phyloP scores from a whole-genome alignment of 78 protist species.

The Anaeramoeba flamelloides region DNA sequence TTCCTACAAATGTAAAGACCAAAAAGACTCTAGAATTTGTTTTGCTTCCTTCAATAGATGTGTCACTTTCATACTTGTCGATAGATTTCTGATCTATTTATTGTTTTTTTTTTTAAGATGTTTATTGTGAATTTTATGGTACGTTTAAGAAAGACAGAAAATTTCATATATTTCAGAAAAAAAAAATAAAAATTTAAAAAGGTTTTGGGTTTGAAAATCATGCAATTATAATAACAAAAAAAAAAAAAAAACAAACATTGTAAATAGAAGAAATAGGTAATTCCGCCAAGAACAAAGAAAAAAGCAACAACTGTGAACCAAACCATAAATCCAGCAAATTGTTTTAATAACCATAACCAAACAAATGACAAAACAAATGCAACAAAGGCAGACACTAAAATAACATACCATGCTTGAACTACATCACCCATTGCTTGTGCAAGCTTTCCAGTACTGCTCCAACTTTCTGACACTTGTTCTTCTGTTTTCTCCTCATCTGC shows the following conservation, averaged over 20 bases:
- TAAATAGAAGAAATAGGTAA: background rate
- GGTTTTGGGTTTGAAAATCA: too few relatives aligned
- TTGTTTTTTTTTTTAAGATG: too few relatives aligned
- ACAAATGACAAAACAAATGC: constrained; percentile 33
- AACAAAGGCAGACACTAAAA: constrained; percentile 21
- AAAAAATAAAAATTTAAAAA: too few relatives aligned
- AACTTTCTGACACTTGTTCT: too few relatives aligned
- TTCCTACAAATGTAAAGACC: background rate
- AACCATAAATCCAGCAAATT: constrained; percentile 42
- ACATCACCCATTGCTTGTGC: background rate
- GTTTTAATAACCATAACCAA: constrained; percentile 30
- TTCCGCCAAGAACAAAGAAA: background rate
- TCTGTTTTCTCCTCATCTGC: background rate
- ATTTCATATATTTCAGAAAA: too few relatives aligned
- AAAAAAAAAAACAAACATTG: background rate
- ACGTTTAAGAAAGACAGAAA: too few relatives aligned
- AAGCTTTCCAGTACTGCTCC: background rate
- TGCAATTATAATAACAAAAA: too few relatives aligned
- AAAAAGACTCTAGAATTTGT: background rate
- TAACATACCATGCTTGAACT: constrained; percentile 24
- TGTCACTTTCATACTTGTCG: too few relatives aligned
- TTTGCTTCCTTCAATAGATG: background rate
- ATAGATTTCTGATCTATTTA: too few relatives aligned
- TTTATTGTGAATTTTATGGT: too few relatives aligned
- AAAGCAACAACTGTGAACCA: constrained; percentile 30